Conservation (phyloP, 805 yeast species). For the Pichia californica region DNA sequence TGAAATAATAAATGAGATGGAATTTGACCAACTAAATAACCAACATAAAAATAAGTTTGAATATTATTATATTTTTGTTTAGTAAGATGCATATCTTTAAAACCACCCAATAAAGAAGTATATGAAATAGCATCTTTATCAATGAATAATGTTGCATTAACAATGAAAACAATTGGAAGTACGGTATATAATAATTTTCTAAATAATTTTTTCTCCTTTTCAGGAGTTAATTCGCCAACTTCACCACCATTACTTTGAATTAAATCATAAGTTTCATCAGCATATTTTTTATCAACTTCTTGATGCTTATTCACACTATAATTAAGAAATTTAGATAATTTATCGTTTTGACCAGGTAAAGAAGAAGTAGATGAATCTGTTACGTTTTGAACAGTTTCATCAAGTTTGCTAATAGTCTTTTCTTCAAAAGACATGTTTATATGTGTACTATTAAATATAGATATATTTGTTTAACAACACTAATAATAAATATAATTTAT, state of each 20-base stretch:
- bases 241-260: slow-evolving; percentile 9
- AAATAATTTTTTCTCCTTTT: slow-evolving; percentile 33
- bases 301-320: not conserved
- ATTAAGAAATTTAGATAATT: not conserved
- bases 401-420: too few species aligned
- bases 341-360: too few species aligned
- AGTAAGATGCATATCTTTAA: slow-evolving; percentile 37
- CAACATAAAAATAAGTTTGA: slow-evolving; percentile 41
- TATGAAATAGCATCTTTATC: slow-evolving; percentile 47
- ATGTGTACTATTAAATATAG: too few species aligned
- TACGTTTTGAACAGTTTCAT: too few species aligned
- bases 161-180: slow-evolving; percentile 30
- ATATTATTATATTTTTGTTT: slow-evolving; percentile 38
- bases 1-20: slow-evolving; percentile 40
- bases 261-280: slow-evolving; percentile 13
- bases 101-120: slow-evolving; percentile 41
- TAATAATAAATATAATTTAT: too few species aligned
- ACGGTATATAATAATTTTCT: slow-evolving; percentile 35
- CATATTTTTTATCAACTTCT: slow-evolving; percentile 7
- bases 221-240: slow-evolving; percentile 36
- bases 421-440: too few species aligned
- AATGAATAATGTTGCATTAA: slow-evolving; percentile 39
- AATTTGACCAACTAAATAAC: slow-evolving; percentile 40
- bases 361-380: too few species aligned
- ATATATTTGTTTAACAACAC: too few species aligned